These are phyloP conservation scores for Psophocarpus tetragonolobus DNA, from an alignment of 306 rosid species.

Conservation along the genomic window DNA sequence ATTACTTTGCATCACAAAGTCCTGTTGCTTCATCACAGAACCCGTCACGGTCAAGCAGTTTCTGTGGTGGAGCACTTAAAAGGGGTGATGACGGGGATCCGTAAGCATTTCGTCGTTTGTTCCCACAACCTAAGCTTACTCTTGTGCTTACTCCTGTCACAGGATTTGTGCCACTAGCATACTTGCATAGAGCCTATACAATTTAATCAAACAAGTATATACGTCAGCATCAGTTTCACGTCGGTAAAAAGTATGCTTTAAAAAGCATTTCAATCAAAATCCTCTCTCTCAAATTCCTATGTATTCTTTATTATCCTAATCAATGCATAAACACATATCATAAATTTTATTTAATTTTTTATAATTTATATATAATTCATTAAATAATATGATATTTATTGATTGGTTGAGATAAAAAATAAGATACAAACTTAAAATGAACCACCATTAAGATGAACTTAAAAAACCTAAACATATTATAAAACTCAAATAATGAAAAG, in stretches of 20 bases:
- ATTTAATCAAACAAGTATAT: background rate
- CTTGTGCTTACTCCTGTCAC: conserved; percentile 59
- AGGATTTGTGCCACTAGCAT: conserved; percentile 57
- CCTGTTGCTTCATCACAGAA: conserved; percentile 59
- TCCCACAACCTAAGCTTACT: conserved; percentile 73
- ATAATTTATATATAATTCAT: too few relatives aligned
- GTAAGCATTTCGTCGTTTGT: conserved; percentile 79
- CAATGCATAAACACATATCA: too few relatives aligned
- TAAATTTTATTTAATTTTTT: too few relatives aligned
- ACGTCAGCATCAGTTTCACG: background rate
- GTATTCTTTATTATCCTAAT: too few relatives aligned
- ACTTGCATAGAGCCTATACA: conserved; percentile 55
- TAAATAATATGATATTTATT: too few relatives aligned
- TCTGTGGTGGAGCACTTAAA: conserved; percentile 74
- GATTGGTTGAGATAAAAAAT: too few relatives aligned
- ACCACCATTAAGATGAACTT: too few relatives aligned
- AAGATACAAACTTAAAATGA: too few relatives aligned
- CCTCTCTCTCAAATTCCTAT: too few relatives aligned
- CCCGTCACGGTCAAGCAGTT: conserved; percentile 64
- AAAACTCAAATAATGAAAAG: too few relatives aligned
- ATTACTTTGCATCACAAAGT: conserved; percentile 65
- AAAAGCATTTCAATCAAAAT: background rate
- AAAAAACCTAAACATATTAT: too few relatives aligned
- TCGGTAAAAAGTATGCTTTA: background rate
- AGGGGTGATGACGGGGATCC: conserved; percentile 67